Evolutionary conservation across 192 early-diverging fungal species (phyloP), one percentile per base, ranked within the genome.

Genomic region (Geranomyces michiganensis): DNA sequence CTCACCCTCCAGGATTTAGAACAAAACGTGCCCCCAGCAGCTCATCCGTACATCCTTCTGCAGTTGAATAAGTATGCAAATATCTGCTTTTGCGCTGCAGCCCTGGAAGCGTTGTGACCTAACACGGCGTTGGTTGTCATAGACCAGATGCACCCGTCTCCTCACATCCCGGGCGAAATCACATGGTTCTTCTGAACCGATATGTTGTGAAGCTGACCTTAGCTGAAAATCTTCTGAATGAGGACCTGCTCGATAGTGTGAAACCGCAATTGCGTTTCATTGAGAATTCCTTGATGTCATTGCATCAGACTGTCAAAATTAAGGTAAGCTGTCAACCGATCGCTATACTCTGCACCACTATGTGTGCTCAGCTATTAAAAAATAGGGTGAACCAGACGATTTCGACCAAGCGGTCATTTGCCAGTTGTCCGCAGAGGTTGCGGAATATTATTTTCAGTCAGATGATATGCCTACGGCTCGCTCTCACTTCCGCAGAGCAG

Each of bases 1-100:
- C 62, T 64, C 15, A 64, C 62, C 14, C 62, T 64, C 21, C 62
- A 64, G 22, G 62, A 64, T 14, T 41, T 64, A 4, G 62, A 64
- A 64, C 15, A 10, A 46, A 44, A 36, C 5, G 62, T 45, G 13
- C 62, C 62, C 3, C 5, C 41, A 4, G 7, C 32, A 36, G 62
- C 62, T 26, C 33, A 43, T 14, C 62, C 62, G 33, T 29, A 64
- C 62, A 46, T 45, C 14, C 1, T 64, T 45, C 62, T 64, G 5
- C 33, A 31, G 14, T 21, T 64, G 32, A 45, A 64, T 21, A 45
- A 31, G 62, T 64, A 64, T 14, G 58, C 58, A 26, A 10, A 31
- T 26, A 6, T 29, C 58, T 29, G 22, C 27, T 53, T 53, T 24
- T n/a, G n/a, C n/a, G n/a, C n/a, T n/a, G n/a, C n/a, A n/a, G n/a